These are phyloP conservation scores for Rhizophora mangle DNA, from an alignment of 345 rosid species.

Conservation along the genomic window DNA sequence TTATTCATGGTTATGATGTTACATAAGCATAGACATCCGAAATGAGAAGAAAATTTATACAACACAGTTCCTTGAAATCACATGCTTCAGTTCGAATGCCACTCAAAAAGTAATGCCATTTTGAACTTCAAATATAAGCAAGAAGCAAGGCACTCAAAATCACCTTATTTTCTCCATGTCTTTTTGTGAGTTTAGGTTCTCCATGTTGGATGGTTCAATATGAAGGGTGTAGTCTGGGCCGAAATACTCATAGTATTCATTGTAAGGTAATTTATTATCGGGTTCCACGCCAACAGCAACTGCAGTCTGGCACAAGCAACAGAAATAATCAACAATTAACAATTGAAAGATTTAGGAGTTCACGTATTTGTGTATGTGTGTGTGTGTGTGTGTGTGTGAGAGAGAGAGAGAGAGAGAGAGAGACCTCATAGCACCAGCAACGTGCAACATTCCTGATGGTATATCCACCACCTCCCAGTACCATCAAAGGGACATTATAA, in stretches of 20 bases:
- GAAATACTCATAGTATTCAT: conserved; percentile 90
- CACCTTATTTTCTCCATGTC: conserved; percentile 95
- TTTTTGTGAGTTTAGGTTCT: conserved; percentile 70
- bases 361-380: too few species aligned
- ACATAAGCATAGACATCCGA: too few species aligned
- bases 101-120: background rate
- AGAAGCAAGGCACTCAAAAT: background rate
- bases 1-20: too few species aligned
- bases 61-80: too few species aligned
- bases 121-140: too few species aligned
- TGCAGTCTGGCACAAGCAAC: conserved; percentile 64
- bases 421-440: conserved; percentile 99
- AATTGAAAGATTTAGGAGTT: background rate
- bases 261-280: conserved; percentile 84
- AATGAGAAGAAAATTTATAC: too few species aligned
- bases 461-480: conserved; percentile 98
- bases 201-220: conserved; percentile 69
- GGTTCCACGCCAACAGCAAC: conserved; percentile 98
- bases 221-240: conserved; percentile 97
- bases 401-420: conserved; percentile 11
- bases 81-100: background rate
- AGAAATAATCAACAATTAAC: conserved; percentile 9
- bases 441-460: conserved; percentile 97
- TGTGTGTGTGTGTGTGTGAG: too few species aligned
- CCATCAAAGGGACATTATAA: conserved; percentile 89